Base-by-base conservation (phyloP, 2,329 filamentous ascomycete genomes). In the Rhynchosporium secalis region DNA sequence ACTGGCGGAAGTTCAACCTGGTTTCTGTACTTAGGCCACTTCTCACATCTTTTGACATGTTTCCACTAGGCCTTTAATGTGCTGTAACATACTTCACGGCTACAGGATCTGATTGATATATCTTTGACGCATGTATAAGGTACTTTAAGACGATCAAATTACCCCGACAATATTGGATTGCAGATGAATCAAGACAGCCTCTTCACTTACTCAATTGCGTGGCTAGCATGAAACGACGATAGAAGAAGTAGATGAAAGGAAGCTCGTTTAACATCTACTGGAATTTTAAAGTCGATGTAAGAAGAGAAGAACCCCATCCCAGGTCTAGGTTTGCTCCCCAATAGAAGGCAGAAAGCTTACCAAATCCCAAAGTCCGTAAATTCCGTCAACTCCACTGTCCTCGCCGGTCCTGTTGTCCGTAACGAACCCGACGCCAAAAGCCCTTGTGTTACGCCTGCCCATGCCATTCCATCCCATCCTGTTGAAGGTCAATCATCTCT, bases 351-450 rank as follows among this genome's bases (percentile, higher is more conserved):
- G 20, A 52, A 48, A 51, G 40, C 31, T 38, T 38, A 48, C 43
- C 45, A 38, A 59, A 45, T 62, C 31, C 43, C 41, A 60, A 59
- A 48, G 38, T 43, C 40, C 29, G 15, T 58, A 46, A 20, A 57
- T 26, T 65, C 61, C 68, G 52, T 63, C 62, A 68, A 70, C 65
- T 67, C 68, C 68, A 70, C 62, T 66, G 64, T 65, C 67, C 56
- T 68, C 58, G 68, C 68, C 60, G 65, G 68, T 69, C 63, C 67
- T 69, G 71, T 70, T 66, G 65, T 60, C 64, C 66, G 47, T 68
- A 65, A 60, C 68, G 64, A 71, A 70, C 66, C 70, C 66, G 68
- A 72, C 71, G 69, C 70, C 70, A 64, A 57, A 70, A 69, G 62
- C 63, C 67, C 61, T 66, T 56, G 61, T 63, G 58, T 69, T 70